Evolutionary conservation across 257 asterid species (phyloP), one percentile per base, ranked within the genome.

Genomic region (Asclepias syriaca): DNA sequence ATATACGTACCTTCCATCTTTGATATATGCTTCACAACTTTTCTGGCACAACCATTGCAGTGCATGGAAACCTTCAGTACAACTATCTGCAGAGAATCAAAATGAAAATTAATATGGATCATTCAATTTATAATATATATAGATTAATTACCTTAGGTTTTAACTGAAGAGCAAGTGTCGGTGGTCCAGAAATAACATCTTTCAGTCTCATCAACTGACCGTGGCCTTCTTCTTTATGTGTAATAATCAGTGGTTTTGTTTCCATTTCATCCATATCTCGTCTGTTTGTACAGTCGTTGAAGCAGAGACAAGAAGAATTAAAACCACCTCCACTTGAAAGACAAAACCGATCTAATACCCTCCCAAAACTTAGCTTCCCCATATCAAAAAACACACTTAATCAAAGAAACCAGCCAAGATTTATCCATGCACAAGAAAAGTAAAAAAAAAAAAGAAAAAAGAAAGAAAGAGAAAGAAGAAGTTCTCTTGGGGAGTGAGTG

Each of bases 41-140:
- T 86, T 73, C 90, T 90, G 34, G 96, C 96, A 54, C 96, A 90
- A 46, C 96, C 96, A 81, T 83, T 77, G 70, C 96, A 90, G 43
- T 90, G 96, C 85, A 90, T 90, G 40, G 87, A 80, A 18, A 90
- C 95, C 74, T 60, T 80, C 8, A 80, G 70, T 68, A 76, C 77
- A 43, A 76, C 82, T 32, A 34, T 70, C 78, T 72, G 32, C 16
- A 50, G 11, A 45, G 24, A 6, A 8, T 3, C 18, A 49, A 27
- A 49, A 34, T 7, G 32, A 6, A 59, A 8, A 24, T 24, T 24
- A 5, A 51, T 68, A 51, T 68, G 24, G 71, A 22, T 4, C 39
- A 4, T 34, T 34, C 39, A 34, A 34, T 34, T 34, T 34, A 34
- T 34, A 1, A 34, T 34, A 34, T 34, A 34, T 34, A 34, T 7